These are phyloP conservation scores for Fusarium continuum DNA, from an alignment of 2,329 filamentous ascomycete species.

Conservation along the genomic window DNA sequence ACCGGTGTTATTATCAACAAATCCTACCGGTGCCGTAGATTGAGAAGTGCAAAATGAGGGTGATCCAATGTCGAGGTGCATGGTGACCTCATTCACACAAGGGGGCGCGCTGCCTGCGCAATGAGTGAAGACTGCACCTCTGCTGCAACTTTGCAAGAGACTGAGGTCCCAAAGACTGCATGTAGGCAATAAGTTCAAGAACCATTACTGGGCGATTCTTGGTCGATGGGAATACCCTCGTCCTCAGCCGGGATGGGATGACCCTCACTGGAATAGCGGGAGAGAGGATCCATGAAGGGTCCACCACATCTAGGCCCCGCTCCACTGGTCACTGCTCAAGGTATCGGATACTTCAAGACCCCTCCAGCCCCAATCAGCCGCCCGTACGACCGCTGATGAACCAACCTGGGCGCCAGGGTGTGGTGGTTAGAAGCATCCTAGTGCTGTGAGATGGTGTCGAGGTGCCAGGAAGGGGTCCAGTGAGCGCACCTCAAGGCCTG, in stretches of 20 bases:
- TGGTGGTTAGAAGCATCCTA: slow-evolving; percentile 29
- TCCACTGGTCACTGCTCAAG: slow-evolving; percentile 30
- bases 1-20: slow-evolving; percentile 14
- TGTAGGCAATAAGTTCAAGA: slow-evolving; percentile 28
- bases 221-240: slow-evolving; percentile 13
- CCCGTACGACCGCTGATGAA: slow-evolving; percentile 40
- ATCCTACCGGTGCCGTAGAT: slow-evolving; percentile 15
- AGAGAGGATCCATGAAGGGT: slow-evolving; percentile 36
- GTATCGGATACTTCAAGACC: slow-evolving; percentile 38
- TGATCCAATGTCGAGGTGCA: not conserved
- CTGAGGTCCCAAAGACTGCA: slow-evolving; percentile 22
- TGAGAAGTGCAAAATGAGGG: slow-evolving; percentile 3
- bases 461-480: slow-evolving; percentile 24
- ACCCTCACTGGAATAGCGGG: slow-evolving; percentile 37
- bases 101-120: slow-evolving; percentile 2
- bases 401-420: slow-evolving; percentile 36
- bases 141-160: slow-evolving; percentile 13
- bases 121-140: not conserved
- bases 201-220: slow-evolving; percentile 37
- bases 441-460: slow-evolving; percentile 31
- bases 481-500: slow-evolving; percentile 13
- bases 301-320: slow-evolving; percentile 22
- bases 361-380: slow-evolving; percentile 36
- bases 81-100: slow-evolving; percentile 9
- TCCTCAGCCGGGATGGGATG: slow-evolving; percentile 22